Percentiles rank a stretch among this genome's conserved stretches.
These are phyloP conservation scores for Eucalyptus polyanthemos DNA, from an alignment of 345 rosid genomes.

Conservation along the genomic window DNA sequence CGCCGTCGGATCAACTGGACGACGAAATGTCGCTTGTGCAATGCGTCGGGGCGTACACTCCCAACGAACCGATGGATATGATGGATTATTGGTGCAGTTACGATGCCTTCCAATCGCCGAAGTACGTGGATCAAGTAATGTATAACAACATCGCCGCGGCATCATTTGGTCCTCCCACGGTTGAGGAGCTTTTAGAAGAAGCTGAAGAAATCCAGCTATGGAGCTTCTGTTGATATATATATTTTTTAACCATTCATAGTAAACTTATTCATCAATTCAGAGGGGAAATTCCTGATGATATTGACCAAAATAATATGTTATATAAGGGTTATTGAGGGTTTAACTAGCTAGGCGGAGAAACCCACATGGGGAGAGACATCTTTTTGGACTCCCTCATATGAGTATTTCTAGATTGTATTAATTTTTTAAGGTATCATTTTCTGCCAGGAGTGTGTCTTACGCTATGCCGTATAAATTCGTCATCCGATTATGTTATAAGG, in stretches of 20 bases:
- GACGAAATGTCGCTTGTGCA: constrained; percentile 8
- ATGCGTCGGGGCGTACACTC: background rate
- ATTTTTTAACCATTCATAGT: background rate
- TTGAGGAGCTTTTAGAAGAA: constrained; percentile 55
- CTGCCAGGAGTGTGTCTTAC: background rate
- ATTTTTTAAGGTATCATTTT: background rate
- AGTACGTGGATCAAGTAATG: constrained; percentile 38
- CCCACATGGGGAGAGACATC: background rate
- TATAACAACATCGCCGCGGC: constrained; percentile 15
- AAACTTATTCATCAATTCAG: background rate
- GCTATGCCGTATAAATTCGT: background rate
- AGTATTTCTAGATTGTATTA: background rate
- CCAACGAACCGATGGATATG: background rate
- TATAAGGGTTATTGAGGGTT: background rate
- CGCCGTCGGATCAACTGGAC: constrained; percentile 18
- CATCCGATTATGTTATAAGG: background rate
- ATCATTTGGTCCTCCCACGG: constrained; percentile 13
- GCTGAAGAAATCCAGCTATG: constrained; percentile 60
- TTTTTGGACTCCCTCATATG: background rate
- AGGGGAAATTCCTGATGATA: background rate
- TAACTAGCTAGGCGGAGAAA: background rate
- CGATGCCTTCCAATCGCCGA: constrained; percentile 38
- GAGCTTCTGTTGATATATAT: constrained; percentile 50
- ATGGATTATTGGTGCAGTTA: constrained; percentile 38
- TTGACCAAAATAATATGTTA: background rate